Evolutionary conservation across 768 basidiomycete species (phyloP).

Genomic region (Boletus fagicola): DNA sequence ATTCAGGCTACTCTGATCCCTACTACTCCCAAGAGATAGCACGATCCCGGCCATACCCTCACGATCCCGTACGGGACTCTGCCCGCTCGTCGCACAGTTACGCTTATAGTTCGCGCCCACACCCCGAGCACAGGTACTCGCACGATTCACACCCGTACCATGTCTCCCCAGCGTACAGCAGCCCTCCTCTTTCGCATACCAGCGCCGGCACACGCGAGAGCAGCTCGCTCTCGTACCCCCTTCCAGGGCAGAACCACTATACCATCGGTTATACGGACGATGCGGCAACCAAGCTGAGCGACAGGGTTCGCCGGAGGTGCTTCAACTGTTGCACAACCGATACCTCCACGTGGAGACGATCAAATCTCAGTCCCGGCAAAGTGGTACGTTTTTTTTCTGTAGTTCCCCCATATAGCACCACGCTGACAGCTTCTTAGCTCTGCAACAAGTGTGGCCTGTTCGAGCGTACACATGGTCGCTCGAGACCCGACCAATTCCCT

Average conservation of each 20-base stretch:
- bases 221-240: slow-evolving; percentile 34
- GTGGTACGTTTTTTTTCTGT: slow-evolving; percentile 43
- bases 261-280: slow-evolving; percentile 65
- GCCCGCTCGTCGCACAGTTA: slow-evolving; percentile 38
- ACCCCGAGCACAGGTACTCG: slow-evolving; percentile 32
- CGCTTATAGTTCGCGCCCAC: slow-evolving; percentile 26
- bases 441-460: slow-evolving; percentile 74
- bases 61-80: slow-evolving; percentile 34
- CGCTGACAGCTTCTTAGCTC: slow-evolving; percentile 31
- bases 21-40: slow-evolving; percentile 39
- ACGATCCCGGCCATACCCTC: slow-evolving; percentile 34
- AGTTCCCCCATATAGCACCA: slow-evolving; percentile 1
- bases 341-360: slow-evolving; percentile 77
- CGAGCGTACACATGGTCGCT: slow-evolving; percentile 76
- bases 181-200: slow-evolving; percentile 28
- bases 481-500: slow-evolving; percentile 77
- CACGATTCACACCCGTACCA: slow-evolving; percentile 36
- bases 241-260: slow-evolving; percentile 39
- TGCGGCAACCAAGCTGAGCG: slow-evolving; percentile 75
- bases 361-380: slow-evolving; percentile 78
- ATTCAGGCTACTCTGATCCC: slow-evolving; percentile 35
- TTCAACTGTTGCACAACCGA: slow-evolving; percentile 87
- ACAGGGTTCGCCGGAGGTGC: slow-evolving; percentile 71
- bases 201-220: slow-evolving; percentile 22
- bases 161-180: slow-evolving; percentile 24